Evolutionary conservation across 495 filamentous ascomycete species (phyloP).

Genomic region (Rostrohypoxylon terebratum): DNA sequence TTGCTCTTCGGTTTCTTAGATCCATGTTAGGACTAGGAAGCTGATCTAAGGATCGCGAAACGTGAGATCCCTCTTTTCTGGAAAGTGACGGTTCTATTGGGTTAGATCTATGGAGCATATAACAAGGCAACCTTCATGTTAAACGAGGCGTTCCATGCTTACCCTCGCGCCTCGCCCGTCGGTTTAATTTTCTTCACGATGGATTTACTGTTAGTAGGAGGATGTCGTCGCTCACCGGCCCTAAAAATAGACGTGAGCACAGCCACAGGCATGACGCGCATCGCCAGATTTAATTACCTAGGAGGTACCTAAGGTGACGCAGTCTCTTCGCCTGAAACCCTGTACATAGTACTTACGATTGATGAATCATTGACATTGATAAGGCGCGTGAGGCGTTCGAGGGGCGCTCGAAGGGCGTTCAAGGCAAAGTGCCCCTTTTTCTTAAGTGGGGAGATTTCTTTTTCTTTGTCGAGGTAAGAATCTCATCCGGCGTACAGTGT

Average conservation of each 20-base stretch:
- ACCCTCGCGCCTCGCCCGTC: not conserved
- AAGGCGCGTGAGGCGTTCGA: not conserved
- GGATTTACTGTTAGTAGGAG: not conserved
- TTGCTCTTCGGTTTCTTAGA: not conserved
- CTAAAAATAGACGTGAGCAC: conserved; percentile 11
- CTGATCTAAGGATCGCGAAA: not conserved
- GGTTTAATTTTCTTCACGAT: not conserved
- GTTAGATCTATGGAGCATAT: not conserved
- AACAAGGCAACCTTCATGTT: not conserved
- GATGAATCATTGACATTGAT: not conserved
- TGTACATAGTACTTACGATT: not conserved
- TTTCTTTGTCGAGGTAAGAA: not conserved
- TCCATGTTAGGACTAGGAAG: not conserved
- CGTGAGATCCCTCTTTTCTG: not conserved
- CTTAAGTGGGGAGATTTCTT: no score
- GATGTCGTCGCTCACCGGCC: not conserved
- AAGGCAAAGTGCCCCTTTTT: not conserved
- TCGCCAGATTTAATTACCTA: no score
- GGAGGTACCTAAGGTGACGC: not conserved
- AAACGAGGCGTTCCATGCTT: not conserved
- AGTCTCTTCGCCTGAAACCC: not conserved
- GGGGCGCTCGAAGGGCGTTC: no score
- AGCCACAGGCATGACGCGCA: not conserved
- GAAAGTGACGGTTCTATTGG: not conserved
- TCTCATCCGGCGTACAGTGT: not conserved